Conservation (phyloP, 176 grass and related monocot species). For the Poa annua region DNA sequence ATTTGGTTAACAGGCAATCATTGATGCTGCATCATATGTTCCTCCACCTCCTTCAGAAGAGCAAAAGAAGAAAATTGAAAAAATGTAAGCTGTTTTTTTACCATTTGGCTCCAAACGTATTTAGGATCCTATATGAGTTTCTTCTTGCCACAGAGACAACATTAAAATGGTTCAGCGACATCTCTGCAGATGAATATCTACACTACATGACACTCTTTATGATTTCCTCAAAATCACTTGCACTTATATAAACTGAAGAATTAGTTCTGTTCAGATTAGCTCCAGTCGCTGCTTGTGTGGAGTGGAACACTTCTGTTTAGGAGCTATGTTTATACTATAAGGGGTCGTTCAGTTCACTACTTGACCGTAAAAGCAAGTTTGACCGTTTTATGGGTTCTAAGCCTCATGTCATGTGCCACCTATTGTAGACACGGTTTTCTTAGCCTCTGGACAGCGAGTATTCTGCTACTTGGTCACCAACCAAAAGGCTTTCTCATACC, state of each 20-base stretch:
- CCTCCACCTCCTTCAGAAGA: constrained; percentile 89
- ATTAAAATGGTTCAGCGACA: background rate
- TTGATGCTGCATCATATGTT: constrained; percentile 95
- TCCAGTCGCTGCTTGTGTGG: background rate
- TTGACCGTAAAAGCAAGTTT: background rate
- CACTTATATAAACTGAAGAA: background rate
- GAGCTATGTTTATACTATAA: background rate
- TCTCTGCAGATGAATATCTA: constrained; percentile 14
- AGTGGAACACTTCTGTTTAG: background rate
- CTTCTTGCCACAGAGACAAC: background rate
- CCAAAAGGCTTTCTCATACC: too few species aligned
- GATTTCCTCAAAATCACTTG: constrained; percentile 32
- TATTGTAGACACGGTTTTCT: background rate
- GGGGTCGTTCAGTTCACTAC: background rate
- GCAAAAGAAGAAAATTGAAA: constrained; percentile 95
- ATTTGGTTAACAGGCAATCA: constrained; percentile 65
- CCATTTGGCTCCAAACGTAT: constrained; percentile 24
- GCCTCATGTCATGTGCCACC: background rate
- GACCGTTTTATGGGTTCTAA: background rate
- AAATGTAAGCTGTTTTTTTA: constrained; percentile 63
- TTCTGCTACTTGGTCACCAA: too few species aligned
- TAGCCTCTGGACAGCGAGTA: background rate
- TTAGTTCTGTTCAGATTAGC: constrained; percentile 21
- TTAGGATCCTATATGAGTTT: constrained; percentile 23
- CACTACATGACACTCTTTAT: background rate